Percentiles rank a stretch among this genome's conserved stretches.
Conservation (phyloP, 805 yeast genomes). For the Metschnikowia reukaufii region DNA sequence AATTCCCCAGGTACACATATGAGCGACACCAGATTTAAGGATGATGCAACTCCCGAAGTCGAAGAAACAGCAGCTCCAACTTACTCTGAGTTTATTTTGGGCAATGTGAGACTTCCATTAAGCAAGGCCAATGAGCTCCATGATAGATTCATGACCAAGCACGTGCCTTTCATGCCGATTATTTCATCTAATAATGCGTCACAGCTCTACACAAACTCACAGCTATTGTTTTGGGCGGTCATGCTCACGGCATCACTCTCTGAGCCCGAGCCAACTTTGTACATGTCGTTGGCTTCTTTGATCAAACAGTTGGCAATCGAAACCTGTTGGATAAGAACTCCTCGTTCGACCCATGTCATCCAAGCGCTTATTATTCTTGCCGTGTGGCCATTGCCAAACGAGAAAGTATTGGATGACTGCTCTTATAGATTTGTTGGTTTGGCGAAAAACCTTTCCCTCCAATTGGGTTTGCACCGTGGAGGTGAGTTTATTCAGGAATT, state of each 20-base stretch:
- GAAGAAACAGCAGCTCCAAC: conserved; percentile 26
- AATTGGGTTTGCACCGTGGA: conserved; percentile 80
- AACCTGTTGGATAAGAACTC: conserved; percentile 91
- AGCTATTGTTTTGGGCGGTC: conserved; percentile 86
- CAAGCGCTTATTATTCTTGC: conserved; percentile 85
- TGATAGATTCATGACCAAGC: conserved; percentile 60
- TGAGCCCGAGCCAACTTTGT: conserved; percentile 83
- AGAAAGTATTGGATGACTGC: conserved; percentile 87
- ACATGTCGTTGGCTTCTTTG: conserved; percentile 69
- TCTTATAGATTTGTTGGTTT: conserved; percentile 85
- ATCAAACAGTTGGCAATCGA: conserved; percentile 87
- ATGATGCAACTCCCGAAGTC: conserved; percentile 9
- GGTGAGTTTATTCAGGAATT: conserved; percentile 91
- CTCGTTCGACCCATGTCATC: conserved; percentile 89
- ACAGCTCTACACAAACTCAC: conserved; percentile 80
- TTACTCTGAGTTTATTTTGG: conserved; percentile 64
- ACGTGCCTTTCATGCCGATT: conserved; percentile 78
- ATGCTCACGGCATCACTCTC: conserved; percentile 82
- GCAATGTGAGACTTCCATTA: conserved; percentile 67
- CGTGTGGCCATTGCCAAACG: conserved; percentile 91
- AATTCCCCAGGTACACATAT: conserved; percentile 30
- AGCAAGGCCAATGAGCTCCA: conserved; percentile 74
- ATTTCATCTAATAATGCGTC: conserved; percentile 67
- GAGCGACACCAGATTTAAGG: conserved; percentile 8
- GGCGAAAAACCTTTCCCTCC: conserved; percentile 81